Conservation (phyloP, 208 protist species). For the Trypanosoma mega region DNA sequence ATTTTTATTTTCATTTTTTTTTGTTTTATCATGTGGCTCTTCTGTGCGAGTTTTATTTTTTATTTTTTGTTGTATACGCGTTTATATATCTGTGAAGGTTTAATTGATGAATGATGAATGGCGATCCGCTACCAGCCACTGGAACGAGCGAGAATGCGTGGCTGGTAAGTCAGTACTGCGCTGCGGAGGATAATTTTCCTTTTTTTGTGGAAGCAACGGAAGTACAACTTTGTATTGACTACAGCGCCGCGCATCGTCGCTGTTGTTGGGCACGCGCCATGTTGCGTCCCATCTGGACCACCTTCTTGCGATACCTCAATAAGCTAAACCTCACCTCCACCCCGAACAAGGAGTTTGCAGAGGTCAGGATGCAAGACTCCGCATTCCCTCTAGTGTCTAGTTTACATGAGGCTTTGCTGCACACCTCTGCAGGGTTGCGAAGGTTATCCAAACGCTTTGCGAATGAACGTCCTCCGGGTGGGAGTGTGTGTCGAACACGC, state of each 20-base stretch:
- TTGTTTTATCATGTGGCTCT: neutral
- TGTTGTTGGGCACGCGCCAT: conserved; percentile 69
- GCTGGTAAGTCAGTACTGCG: conserved; percentile 9
- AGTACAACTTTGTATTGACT: conserved; percentile 24
- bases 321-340: too few species aligned
- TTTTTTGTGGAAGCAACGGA: conserved; percentile 12
- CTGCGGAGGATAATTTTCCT: conserved; percentile 17
- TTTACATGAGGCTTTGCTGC: too few species aligned
- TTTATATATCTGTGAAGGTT: neutral
- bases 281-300: conserved; percentile 33
- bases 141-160: conserved; percentile 5
- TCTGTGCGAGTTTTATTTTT: neutral
- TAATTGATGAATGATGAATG: conserved; percentile 1
- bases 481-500: conserved; percentile 28
- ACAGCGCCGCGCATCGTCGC: conserved; percentile 28
- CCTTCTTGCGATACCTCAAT: neutral
- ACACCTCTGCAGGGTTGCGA: too few species aligned
- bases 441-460: conserved; percentile 5
- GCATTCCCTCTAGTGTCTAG: too few species aligned
- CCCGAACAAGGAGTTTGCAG: too few species aligned
- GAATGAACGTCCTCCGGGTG: conserved; percentile 16
- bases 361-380: too few species aligned
- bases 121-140: neutral
- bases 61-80: neutral
- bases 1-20: neutral